Percentiles rank a stretch among this genome's conserved stretches.
phyloP scores from a whole-genome alignment of 805 yeast genomes.

The Yarrowia deformans region DNA sequence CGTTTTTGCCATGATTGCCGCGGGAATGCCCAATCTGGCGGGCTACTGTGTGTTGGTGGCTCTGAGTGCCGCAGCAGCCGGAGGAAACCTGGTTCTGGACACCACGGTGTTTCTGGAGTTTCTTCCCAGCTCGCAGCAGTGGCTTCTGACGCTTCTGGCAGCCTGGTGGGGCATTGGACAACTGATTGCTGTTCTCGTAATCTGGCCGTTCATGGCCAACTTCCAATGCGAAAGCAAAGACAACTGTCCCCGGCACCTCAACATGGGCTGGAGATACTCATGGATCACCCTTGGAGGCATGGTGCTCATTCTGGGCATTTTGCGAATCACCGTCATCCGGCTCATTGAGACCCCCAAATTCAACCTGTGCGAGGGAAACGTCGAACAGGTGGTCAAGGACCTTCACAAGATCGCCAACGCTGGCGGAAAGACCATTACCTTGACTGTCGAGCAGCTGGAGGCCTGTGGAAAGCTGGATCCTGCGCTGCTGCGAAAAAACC shows the following conservation, averaged over 20 bases:
- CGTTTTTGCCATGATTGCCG: constrained; percentile 60
- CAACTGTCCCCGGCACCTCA: constrained; percentile 56
- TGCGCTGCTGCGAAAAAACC: neutral
- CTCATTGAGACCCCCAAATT: constrained; percentile 66
- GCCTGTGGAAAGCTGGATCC: constrained; percentile 53
- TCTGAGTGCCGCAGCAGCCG: constrained; percentile 59
- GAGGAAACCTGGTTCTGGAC: constrained; percentile 66
- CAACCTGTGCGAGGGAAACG: constrained; percentile 60
- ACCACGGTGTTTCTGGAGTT: constrained; percentile 62
- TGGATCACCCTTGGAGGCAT: constrained; percentile 63
- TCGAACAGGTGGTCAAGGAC: constrained; percentile 56
- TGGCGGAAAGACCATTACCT: constrained; percentile 53
- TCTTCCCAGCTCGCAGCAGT: constrained; percentile 60
- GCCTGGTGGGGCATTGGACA: constrained; percentile 72
- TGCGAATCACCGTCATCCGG: constrained; percentile 56
- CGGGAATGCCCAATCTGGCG: constrained; percentile 59
- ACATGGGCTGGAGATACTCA: constrained; percentile 69
- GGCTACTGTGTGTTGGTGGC: constrained; percentile 54
- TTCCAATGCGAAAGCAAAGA: constrained; percentile 55
- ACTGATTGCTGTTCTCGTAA: constrained; percentile 58
- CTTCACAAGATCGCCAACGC: constrained; percentile 58
- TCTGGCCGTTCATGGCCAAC: constrained; percentile 64
- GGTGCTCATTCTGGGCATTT: constrained; percentile 57
- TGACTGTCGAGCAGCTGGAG: constrained; percentile 59
- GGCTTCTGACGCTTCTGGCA: constrained; percentile 61